Evolutionary conservation across 2,329 filamentous ascomycete genomes (phyloP).

Genomic region (Fusarium siculi): DNA sequence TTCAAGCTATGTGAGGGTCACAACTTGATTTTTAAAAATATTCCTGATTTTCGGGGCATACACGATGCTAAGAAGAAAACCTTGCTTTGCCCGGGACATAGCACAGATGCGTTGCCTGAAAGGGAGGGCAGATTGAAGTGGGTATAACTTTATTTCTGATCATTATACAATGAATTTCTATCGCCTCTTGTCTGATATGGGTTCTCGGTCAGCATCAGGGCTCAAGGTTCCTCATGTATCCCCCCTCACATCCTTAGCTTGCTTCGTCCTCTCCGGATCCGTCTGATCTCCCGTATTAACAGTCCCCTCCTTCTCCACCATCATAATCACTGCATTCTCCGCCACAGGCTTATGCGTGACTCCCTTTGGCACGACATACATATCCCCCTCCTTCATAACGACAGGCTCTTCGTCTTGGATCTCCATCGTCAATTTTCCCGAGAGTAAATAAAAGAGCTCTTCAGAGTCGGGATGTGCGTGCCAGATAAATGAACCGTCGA

Average conservation of each 20-base stretch:
- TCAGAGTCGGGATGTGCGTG: conserved; percentile 55
- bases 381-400: conserved; percentile 46
- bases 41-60: too few species aligned
- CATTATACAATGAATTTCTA: too few species aligned
- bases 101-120: too few species aligned
- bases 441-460: conserved; percentile 54
- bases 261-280: conserved; percentile 39
- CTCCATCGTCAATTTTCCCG: conserved; percentile 49
- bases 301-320: conserved; percentile 51
- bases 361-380: conserved; percentile 51
- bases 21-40: too few species aligned
- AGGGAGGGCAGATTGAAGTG: too few species aligned
- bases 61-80: too few species aligned
- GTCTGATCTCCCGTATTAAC: conserved; percentile 46
- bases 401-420: conserved; percentile 46
- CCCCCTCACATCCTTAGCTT: conserved; percentile 29
- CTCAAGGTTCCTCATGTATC: neutral
- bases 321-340: conserved; percentile 50
- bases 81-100: too few species aligned
- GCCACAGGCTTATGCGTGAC: conserved; percentile 52
- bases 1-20: too few species aligned
- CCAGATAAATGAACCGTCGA: conserved; percentile 54
- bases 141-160: too few species aligned
- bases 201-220: too few species aligned
- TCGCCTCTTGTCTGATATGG: too few species aligned